Evolutionary conservation across 768 basidiomycete species (phyloP), one percentile per base, ranked within the genome.

Genomic region (Amanita brunnescens): DNA sequence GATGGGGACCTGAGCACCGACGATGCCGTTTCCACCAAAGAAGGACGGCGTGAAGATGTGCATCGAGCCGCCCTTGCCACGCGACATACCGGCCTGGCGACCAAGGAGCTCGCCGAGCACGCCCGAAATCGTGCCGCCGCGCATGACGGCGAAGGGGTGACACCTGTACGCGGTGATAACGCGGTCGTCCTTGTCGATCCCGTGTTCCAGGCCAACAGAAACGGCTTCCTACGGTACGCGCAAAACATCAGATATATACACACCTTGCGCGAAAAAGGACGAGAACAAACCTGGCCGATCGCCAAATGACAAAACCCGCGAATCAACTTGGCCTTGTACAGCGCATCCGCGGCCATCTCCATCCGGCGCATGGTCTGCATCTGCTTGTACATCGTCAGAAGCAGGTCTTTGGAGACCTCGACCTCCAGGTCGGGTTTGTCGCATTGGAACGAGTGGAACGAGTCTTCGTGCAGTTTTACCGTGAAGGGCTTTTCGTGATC

Each of bases 51-150:
- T 95, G 76, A 95, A 95, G 65, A 96, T 93, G 76, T 95, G 93
- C 95, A 99, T 99, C 12, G 95, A 97, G 18, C 95, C 95, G 61
- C 95, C 96, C 72, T 98, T 98, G 59, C 96, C 96, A 56, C 85
- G 71, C 24, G 94, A 97, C 90, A 97, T 96, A 67, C 95, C 95
- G 47, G 60, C 74, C 55, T 88, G 81, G 56, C 93, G 90, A 47
- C 93, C 93, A 51, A 97, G 82, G 7, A 98, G 80, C 67, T 99
- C 95, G 35, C 80, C 85, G 51, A 98, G 74, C 55, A 99, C 92
- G 56, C 91, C 91, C 59, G 83, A 85, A 65, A 97, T 80, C 29
- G 84, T 83, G 39, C 95, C 96, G 1, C 95, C 95, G 43, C 94
- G 86, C 65, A 98, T 78, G 55, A 97, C 87, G 26, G 93, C 94